Conservation (phyloP, 768 basidiomycete species). For the Suillus plorans region DNA sequence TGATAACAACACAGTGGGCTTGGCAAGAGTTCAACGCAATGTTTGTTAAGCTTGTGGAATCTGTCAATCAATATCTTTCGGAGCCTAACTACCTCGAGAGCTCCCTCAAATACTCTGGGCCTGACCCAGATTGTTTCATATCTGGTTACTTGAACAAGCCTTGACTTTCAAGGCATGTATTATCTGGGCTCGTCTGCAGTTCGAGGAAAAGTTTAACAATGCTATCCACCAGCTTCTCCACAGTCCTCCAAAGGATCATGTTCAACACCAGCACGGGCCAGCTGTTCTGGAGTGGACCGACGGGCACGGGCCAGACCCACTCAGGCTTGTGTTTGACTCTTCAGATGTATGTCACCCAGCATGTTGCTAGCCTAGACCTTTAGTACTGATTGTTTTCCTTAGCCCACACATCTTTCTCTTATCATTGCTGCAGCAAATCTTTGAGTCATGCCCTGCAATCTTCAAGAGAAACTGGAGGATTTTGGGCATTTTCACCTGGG, state of each 20-base stretch:
- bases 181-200: conserved; percentile 92
- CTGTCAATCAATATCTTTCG: conserved; percentile 94
- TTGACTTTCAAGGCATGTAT: conserved; percentile 97
- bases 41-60: conserved; percentile 92
- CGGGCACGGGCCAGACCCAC: conserved; percentile 79
- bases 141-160: conserved; percentile 87
- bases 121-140: conserved; percentile 88
- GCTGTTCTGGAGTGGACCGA: conserved; percentile 99
- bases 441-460: conserved; percentile 62
- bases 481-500: too few species aligned
- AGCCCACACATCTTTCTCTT: conserved; percentile 87
- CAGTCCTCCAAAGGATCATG: conserved; percentile 92
- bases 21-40: conserved; percentile 88
- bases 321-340: conserved; percentile 69
- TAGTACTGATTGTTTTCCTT: conserved; percentile 12
- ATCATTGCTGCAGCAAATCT: conserved; percentile 93
- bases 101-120: conserved; percentile 83
- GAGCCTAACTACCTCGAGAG: conserved; percentile 95
- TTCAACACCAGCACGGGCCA: conserved; percentile 82
- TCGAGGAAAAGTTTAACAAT: conserved; percentile 92
- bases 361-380: neutral
- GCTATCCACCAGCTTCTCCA: conserved; percentile 89
- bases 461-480: too few species aligned
- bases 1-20: conserved; percentile 66
- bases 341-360: conserved; percentile 65